Percentiles rank a stretch among this genome's conserved stretches.
phyloP scores from a whole-genome alignment of 257 asterid species.

The Cinchona pubescens region DNA sequence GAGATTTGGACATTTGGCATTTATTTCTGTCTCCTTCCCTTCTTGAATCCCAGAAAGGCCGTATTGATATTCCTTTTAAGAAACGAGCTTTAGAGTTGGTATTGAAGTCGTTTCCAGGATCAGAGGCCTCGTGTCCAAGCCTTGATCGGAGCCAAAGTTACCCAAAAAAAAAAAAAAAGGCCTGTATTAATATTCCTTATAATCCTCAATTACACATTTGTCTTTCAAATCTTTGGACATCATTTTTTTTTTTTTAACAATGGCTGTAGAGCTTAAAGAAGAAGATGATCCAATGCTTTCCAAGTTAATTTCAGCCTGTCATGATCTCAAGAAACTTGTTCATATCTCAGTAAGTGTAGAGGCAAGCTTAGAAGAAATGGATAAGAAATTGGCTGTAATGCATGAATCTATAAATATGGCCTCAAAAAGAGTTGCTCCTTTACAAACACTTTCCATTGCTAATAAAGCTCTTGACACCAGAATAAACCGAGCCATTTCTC shows the following conservation, averaged over 20 bases:
- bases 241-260: neutral
- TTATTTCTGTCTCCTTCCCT: neutral
- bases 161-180: no score
- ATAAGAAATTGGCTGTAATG: slow-evolving; percentile 31
- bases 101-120: no score
- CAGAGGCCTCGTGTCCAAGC: no score
- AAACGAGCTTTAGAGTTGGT: no score
- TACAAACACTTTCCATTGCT: slow-evolving; percentile 74
- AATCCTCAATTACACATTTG: no score
- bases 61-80: no score
- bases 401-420: slow-evolving; percentile 39
- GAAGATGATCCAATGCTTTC: slow-evolving; percentile 39
- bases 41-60: neutral
- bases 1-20: slow-evolving; percentile 1
- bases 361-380: slow-evolving; percentile 36
- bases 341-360: slow-evolving; percentile 39
- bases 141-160: no score
- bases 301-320: slow-evolving; percentile 37
- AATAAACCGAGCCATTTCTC: slow-evolving; percentile 68
- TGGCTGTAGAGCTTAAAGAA: slow-evolving; percentile 37
- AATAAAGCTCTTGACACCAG: slow-evolving; percentile 66
- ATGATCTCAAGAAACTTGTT: slow-evolving; percentile 47
- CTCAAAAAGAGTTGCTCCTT: slow-evolving; percentile 56
- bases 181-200: no score
- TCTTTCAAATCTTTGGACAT: neutral